A percentile compares a stretch with the other conserved stretches of the same genome.
phyloP scores from a whole-genome alignment of 2,329 filamentous ascomycete species.

The Daldinia sp. region DNA sequence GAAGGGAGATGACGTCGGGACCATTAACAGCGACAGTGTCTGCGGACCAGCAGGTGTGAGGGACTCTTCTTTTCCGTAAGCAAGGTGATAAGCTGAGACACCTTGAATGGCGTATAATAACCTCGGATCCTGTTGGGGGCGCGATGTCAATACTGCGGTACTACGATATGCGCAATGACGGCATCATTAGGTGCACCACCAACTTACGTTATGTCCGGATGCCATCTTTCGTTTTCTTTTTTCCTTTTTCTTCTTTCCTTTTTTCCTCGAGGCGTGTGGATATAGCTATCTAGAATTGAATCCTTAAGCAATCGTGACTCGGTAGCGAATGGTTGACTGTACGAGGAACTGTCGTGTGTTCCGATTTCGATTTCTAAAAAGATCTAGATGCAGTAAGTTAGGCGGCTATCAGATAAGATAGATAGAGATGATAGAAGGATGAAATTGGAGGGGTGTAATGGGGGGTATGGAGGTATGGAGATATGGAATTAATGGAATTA shows the following conservation, averaged over 20 bases:
- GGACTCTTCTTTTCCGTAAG: constrained; percentile 82
- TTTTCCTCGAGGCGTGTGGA: not conserved
- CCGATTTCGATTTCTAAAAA: not conserved
- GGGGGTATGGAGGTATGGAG: not conserved
- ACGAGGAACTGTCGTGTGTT: constrained; percentile 15
- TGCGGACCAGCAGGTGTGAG: constrained; percentile 88
- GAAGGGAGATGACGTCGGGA: constrained; percentile 83
- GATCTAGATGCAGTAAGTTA: constrained; percentile 6
- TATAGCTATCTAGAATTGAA: constrained; percentile 4
- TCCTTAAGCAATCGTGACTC: not conserved
- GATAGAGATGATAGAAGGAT: too few relatives aligned
- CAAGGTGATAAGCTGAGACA: constrained; percentile 90
- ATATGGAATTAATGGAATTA: not conserved
- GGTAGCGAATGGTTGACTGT: constrained; percentile 10
- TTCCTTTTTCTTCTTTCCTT: too few relatives aligned
- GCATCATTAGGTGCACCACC: constrained; percentile 20
- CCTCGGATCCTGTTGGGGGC: constrained; percentile 63
- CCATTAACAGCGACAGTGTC: constrained; percentile 93
- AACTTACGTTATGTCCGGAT: constrained; percentile 55
- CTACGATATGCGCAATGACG: not conserved
- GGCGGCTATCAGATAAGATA: constrained; percentile 13
- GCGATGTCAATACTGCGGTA: constrained; percentile 8
- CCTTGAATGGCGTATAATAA: constrained; percentile 78
- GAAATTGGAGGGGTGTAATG: not conserved
- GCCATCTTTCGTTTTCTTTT: too few relatives aligned